Evolutionary conservation across 306 rosid genomes (phyloP), one percentile per base, ranked within the genome.

Genomic region (Lupinus albus): DNA sequence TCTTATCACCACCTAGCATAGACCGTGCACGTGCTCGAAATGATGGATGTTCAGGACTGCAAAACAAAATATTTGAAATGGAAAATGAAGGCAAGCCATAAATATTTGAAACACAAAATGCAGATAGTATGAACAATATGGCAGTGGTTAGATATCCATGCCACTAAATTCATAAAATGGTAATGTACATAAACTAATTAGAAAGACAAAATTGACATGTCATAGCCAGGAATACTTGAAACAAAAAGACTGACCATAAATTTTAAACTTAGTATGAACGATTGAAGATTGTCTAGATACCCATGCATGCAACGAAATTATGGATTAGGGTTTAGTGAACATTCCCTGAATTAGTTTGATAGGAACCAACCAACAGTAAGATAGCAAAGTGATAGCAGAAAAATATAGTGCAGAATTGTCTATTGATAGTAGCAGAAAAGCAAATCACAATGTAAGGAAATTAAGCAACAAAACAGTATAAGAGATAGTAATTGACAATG

Each of bases 1-100:
- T 81, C 87, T 89, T 81, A 76, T 86, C 97, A 78, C 99, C 97
- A 75, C 99, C 80, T 73, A 94, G 99, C 87, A 94, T 82, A 74
- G 99, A 94, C 77, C 88, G 90, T 32, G 85, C 95, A 70, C 95
- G 96, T 67, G 87, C 89, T 76, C 88, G 90, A 56, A 86, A 71
- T 53, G 95, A 94, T 66, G 99, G 97, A 75, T 94, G 97, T 77
- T 94, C 99, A 67, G 97, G 97, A 88, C 99, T 94, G 96, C 79
- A 85, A 81, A 78, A 71, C 58, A 70, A 74, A 78, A 68, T 47
- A 74, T 46, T 61, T 71, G 42, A 73, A 68, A 76, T 39, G 59
- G 63, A 52, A 39, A 35, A 57, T 33, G 48, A 73, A 42, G 30
- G 30, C 25, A 51, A 50, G 64, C 44, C 30, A 62, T 11, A 69